These are phyloP conservation scores for Melanomma pulvis-pyrius DNA, from an alignment of 495 filamentous ascomycete genomes.

Conservation along the genomic window DNA sequence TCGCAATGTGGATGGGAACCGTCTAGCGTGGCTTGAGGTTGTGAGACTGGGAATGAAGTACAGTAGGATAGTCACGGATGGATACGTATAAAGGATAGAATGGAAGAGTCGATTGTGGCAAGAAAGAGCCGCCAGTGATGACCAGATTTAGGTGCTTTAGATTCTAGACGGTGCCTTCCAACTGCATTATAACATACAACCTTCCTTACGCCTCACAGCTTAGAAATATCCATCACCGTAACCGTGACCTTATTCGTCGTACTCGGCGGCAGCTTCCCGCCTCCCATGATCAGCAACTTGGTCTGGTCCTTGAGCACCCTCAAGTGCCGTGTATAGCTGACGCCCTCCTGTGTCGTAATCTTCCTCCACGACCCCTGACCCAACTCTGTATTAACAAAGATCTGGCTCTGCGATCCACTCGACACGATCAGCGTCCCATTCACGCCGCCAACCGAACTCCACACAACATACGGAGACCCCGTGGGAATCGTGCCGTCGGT, in stretches of 20 bases:
- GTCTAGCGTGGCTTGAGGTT: too few relatives aligned
- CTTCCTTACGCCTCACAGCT: background rate
- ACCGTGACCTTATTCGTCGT: slow-evolving; percentile 50
- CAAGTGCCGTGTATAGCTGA: slow-evolving; percentile 56
- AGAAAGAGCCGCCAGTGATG: too few relatives aligned
- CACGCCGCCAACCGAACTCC: slow-evolving; percentile 42
- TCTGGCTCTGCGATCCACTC: slow-evolving; percentile 51
- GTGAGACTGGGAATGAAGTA: too few relatives aligned
- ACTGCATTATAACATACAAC: background rate
- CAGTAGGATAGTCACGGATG: too few relatives aligned
- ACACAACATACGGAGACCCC: slow-evolving; percentile 47
- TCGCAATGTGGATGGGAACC: too few relatives aligned
- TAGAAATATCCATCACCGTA: slow-evolving; percentile 44
- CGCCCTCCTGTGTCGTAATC: slow-evolving; percentile 51
- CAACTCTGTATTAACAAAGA: slow-evolving; percentile 62
- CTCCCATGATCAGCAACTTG: slow-evolving; percentile 51
- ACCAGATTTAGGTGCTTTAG: too few relatives aligned
- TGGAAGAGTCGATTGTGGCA: too few relatives aligned
- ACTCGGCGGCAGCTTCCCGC: slow-evolving; percentile 47
- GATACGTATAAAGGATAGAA: too few relatives aligned
- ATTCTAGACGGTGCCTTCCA: background rate
- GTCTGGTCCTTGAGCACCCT: slow-evolving; percentile 43
- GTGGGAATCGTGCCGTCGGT: slow-evolving; percentile 56
- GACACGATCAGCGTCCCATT: slow-evolving; percentile 55
- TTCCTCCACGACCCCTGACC: slow-evolving; percentile 61